Evolutionary conservation across 352 stramenopile genomes (phyloP).

Genomic region (Thraustochytrium striatum): DNA sequence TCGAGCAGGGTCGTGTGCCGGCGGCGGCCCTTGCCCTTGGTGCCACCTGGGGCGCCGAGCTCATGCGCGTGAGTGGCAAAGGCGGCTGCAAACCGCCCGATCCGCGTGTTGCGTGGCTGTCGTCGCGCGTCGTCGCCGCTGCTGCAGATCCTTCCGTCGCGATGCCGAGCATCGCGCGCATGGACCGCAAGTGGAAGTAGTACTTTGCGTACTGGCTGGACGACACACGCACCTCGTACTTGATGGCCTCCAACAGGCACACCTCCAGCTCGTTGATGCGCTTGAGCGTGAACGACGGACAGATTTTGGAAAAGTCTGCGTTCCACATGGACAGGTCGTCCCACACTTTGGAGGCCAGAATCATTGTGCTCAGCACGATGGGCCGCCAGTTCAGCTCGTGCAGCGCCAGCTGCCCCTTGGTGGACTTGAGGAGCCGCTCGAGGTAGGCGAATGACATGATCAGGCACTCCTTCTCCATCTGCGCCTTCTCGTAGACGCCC

Average conservation of each 20-base stretch:
- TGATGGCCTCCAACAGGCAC: slow-evolving; percentile 91
- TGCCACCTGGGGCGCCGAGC: too few relatives aligned
- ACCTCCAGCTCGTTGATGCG: slow-evolving; percentile 95
- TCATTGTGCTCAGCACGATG: slow-evolving; percentile 91
- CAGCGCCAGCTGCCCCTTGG: slow-evolving; percentile 86
- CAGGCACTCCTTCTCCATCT: slow-evolving; percentile 82
- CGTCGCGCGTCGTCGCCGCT: too few relatives aligned
- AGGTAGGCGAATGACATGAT: slow-evolving; percentile 98
- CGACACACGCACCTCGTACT: slow-evolving; percentile 89
- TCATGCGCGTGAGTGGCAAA: too few relatives aligned
- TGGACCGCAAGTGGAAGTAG: slow-evolving; percentile 93
- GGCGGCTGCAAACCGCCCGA: too few relatives aligned
- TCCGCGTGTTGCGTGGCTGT: too few relatives aligned
- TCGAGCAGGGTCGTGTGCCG: too few relatives aligned
- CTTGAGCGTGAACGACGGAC: slow-evolving; percentile 93
- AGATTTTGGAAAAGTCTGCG: slow-evolving; percentile 93
- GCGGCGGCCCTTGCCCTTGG: too few relatives aligned
- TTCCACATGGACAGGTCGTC: slow-evolving; percentile 98
- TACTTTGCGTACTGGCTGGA: slow-evolving; percentile 86
- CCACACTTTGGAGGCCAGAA: slow-evolving; percentile 98
- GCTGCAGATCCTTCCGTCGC: too few relatives aligned
- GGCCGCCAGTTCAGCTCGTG: slow-evolving; percentile 86
- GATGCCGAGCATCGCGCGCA: slow-evolving; percentile 83
- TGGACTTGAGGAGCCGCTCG: slow-evolving; percentile 95
- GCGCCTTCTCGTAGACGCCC: slow-evolving; percentile 74